A percentile compares a stretch with the other conserved stretches of the same genome.
phyloP scores from a whole-genome alignment of 2,329 filamentous ascomycete species.

The Calonectria pseudoreteaudii region DNA sequence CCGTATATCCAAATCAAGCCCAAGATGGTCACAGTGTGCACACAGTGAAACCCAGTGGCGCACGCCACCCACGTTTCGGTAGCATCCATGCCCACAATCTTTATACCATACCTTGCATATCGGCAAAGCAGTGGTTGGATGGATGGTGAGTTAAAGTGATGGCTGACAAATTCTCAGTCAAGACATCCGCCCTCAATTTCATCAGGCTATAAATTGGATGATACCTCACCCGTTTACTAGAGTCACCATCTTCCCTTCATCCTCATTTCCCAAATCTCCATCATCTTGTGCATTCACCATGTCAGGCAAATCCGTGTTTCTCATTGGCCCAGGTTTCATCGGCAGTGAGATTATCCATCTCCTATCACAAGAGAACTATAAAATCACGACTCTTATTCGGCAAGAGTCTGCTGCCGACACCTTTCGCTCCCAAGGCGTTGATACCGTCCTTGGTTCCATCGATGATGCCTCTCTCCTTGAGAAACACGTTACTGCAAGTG shows the following conservation, averaged over 20 bases:
- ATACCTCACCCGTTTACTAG: not conserved
- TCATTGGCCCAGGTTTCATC: slow-evolving; percentile 14
- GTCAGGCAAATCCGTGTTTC: not conserved
- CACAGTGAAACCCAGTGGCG: not conserved
- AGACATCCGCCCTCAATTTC: not conserved
- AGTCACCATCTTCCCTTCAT: not conserved
- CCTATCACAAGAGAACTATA: not conserved
- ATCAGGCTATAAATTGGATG: not conserved
- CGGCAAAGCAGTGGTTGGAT: not conserved
- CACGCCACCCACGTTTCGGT: not conserved
- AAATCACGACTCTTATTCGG: not conserved
- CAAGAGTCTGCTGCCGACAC: not conserved
- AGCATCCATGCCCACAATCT: not conserved
- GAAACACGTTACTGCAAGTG: not conserved
- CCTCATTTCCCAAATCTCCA: not conserved
- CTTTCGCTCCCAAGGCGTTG: not conserved
- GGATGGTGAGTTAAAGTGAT: not conserved
- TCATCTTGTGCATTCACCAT: not conserved
- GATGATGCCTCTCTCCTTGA: not conserved
- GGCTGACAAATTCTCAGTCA: not conserved
- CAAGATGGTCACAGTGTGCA: not conserved
- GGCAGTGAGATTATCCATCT: slow-evolving; percentile 4
- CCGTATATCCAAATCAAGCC: not conserved
- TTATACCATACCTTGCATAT: not conserved
- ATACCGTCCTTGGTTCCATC: not conserved